These are phyloP conservation scores for Schizosaccharomyces versatilis DNA, from an alignment of 1,139 yeast genomes.

Conservation along the genomic window DNA sequence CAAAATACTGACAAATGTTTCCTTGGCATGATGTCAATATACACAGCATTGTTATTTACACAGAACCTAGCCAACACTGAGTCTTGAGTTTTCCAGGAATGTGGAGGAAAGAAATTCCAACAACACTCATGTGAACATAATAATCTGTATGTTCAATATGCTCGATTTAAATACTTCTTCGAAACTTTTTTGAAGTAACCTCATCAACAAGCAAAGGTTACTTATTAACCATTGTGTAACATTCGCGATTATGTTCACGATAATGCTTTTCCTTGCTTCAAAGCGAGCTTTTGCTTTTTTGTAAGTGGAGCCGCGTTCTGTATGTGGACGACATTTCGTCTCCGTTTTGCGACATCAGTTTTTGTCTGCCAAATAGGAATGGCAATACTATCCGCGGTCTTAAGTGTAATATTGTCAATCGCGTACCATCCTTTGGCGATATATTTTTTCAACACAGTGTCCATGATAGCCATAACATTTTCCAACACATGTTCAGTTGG, in stretches of 20 bases:
- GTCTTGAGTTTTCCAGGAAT: too few species aligned
- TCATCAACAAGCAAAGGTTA: background rate
- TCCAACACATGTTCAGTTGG: conserved; percentile 23
- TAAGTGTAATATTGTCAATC: conserved; percentile 43
- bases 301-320: background rate
- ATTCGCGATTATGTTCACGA: background rate
- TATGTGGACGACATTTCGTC: background rate
- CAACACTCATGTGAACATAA: background rate
- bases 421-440: conserved; percentile 22
- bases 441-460: conserved; percentile 25
- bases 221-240: background rate
- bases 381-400: conserved; percentile 57
- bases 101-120: background rate
- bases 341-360: conserved; percentile 14
- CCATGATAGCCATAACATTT: conserved; percentile 37
- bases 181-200: background rate
- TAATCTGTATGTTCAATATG: background rate
- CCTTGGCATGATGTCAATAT: too few species aligned
- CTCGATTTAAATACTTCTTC: background rate
- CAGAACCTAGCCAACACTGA: too few species aligned
- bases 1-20: too few species aligned
- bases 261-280: background rate
- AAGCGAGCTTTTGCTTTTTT: background rate
- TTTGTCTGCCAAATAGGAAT: conserved; percentile 61
- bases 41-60: too few species aligned